Conservation (phyloP, 1,284 basidiomycete species). For the Marasmius oreades region DNA sequence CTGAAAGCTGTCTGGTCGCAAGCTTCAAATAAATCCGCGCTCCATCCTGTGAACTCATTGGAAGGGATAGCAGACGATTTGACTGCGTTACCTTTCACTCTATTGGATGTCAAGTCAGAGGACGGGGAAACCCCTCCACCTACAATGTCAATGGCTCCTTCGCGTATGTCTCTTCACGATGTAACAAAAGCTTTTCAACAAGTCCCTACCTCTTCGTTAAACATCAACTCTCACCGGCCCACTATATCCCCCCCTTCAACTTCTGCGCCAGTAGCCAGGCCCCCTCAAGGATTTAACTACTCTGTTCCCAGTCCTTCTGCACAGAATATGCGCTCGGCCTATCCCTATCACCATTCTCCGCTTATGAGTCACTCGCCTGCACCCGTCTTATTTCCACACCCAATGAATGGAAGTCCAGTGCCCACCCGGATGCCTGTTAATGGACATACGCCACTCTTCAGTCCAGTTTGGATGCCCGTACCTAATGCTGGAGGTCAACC, state of each 20-base stretch:
- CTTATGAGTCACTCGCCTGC: constrained; percentile 68
- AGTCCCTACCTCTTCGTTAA: constrained; percentile 59
- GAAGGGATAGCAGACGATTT: constrained; percentile 77
- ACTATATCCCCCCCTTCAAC: constrained; percentile 46
- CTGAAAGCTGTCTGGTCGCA: constrained; percentile 84
- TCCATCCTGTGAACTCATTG: constrained; percentile 70
- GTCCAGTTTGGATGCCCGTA: constrained; percentile 64
- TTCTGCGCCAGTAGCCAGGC: constrained; percentile 42
- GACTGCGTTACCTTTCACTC: constrained; percentile 67
- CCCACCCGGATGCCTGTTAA: constrained; percentile 58
- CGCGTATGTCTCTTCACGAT: constrained; percentile 74
- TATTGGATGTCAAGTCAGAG: constrained; percentile 79
- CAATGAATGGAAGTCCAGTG: constrained; percentile 57
- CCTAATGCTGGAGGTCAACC: constrained; percentile 42
- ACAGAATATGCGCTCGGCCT: constrained; percentile 49
- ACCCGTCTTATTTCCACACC: constrained; percentile 60
- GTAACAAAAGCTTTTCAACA: constrained; percentile 81
- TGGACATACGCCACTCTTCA: constrained; percentile 55
- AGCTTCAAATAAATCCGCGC: constrained; percentile 58
- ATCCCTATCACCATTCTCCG: constrained; percentile 57
- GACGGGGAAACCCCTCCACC: constrained; percentile 78
- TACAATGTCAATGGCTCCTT: constrained; percentile 48
- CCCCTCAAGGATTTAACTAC: constrained; percentile 31
- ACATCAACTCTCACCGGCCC: constrained; percentile 40
- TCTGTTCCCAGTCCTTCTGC: constrained; percentile 35